Percentiles rank a stretch among this genome's conserved stretches.
Evolutionary conservation across 495 filamentous ascomycete genomes (phyloP).

Genomic region (Neurospora intermedia): DNA sequence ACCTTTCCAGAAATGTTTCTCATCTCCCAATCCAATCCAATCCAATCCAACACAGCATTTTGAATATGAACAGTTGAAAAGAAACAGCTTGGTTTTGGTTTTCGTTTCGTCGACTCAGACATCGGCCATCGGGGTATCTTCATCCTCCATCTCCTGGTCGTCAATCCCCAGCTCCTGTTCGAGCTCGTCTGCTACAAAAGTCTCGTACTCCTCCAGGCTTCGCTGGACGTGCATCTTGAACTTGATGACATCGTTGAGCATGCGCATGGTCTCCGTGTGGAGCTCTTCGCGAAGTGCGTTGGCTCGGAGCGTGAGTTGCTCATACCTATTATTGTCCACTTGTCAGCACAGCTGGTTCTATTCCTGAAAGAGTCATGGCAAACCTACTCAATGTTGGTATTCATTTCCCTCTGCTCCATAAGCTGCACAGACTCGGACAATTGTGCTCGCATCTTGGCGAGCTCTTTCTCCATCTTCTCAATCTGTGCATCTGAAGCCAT

Average conservation of each 20-base stretch:
- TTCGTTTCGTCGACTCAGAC: slow-evolving; percentile 4
- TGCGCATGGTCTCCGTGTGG: slow-evolving; percentile 89
- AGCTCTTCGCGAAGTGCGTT: slow-evolving; percentile 83
- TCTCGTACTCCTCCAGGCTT: slow-evolving; percentile 83
- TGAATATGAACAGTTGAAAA: background rate
- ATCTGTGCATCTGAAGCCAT: slow-evolving; percentile 82
- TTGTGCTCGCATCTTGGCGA: slow-evolving; percentile 79
- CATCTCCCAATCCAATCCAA: background rate
- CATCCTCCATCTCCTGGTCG: slow-evolving; percentile 26
- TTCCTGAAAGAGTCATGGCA: background rate
- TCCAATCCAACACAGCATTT: background rate
- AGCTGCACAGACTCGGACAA: slow-evolving; percentile 82
- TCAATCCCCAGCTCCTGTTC: slow-evolving; percentile 63
- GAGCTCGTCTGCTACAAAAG: slow-evolving; percentile 81
- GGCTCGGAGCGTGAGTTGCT: slow-evolving; percentile 75
- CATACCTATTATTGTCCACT: slow-evolving; percentile 52
- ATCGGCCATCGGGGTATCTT: slow-evolving; percentile 19
- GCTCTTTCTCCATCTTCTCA: slow-evolving; percentile 95
- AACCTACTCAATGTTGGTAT: slow-evolving; percentile 82
- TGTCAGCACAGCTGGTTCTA: slow-evolving; percentile 12
- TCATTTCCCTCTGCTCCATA: slow-evolving; percentile 94
- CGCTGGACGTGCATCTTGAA: slow-evolving; percentile 98
- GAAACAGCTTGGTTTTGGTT: slow-evolving; percentile 19
- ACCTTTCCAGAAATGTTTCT: background rate
- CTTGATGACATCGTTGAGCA: slow-evolving; percentile 93